A percentile compares a stretch with the other conserved stretches of the same genome.
These are phyloP conservation scores for Geosmithia flava DNA, from an alignment of 2,329 filamentous ascomycete genomes.

Conservation along the genomic window DNA sequence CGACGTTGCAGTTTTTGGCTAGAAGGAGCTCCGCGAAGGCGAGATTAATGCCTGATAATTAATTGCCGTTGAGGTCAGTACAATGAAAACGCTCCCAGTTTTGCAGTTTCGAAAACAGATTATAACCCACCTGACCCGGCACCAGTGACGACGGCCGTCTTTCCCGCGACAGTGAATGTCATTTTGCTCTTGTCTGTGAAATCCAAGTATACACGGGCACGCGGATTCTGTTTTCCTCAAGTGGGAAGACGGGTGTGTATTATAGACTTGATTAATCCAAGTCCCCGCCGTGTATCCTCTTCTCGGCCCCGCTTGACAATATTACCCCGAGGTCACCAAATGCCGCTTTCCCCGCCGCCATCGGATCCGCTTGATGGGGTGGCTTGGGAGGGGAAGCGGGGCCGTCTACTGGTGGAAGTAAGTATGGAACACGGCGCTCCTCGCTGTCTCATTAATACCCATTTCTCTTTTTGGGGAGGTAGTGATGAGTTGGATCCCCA, in stretches of 20 bases:
- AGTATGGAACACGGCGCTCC: too few species aligned
- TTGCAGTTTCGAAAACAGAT: too few species aligned
- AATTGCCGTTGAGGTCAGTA: background rate
- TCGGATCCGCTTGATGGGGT: background rate
- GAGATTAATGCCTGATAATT: slow-evolving; percentile 25
- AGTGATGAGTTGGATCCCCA: too few species aligned
- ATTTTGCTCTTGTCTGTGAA: background rate
- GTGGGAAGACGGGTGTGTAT: too few species aligned
- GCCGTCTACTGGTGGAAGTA: background rate
- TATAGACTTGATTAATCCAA: background rate
- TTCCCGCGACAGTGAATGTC: slow-evolving; percentile 12
- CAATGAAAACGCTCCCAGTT: background rate
- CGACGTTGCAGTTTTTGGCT: slow-evolving; percentile 26
- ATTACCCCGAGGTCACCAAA: background rate
- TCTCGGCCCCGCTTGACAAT: background rate
- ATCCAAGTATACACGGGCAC: background rate
- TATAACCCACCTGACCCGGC: slow-evolving; percentile 12
- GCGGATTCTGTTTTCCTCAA: too few species aligned
- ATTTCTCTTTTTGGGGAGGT: too few species aligned
- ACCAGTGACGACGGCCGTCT: slow-evolving; percentile 15
- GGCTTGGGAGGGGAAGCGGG: background rate
- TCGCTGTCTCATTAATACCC: too few species aligned
- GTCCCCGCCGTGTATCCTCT: background rate
- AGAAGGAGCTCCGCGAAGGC: slow-evolving; percentile 29
- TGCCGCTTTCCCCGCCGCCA: background rate